A percentile compares a stretch with the other conserved stretches of the same genome.
phyloP scores from a whole-genome alignment of 306 rosid species.

The Quercus aquifolioides region DNA sequence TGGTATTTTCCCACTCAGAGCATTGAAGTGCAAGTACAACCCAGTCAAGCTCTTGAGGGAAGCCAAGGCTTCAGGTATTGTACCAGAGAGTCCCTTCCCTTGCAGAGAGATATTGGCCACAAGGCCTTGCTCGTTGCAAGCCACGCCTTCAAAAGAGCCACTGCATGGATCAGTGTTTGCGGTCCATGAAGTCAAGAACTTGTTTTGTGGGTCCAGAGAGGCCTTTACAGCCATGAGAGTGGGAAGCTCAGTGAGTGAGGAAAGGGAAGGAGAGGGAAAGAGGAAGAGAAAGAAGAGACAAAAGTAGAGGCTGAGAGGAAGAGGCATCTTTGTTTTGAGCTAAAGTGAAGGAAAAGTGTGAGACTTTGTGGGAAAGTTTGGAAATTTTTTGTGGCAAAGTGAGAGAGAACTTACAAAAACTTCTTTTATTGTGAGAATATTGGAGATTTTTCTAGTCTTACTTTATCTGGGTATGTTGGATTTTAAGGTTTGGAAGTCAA shows the following conservation, averaged over 20 bases:
- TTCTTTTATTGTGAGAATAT: background rate
- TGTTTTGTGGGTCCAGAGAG: slow-evolving; percentile 48
- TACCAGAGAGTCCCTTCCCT: slow-evolving; percentile 49
- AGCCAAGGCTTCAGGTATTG: slow-evolving; percentile 39
- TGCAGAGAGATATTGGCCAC: slow-evolving; percentile 49
- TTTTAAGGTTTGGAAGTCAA: background rate
- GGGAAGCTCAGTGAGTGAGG: slow-evolving; percentile 33
- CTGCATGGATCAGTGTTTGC: slow-evolving; percentile 34
- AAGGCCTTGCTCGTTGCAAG: slow-evolving; percentile 42
- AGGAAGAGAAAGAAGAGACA: slow-evolving; percentile 21
- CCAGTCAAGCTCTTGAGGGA: slow-evolving; percentile 48
- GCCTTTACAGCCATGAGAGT: slow-evolving; percentile 39
- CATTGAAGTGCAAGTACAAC: slow-evolving; percentile 49
- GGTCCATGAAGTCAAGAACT: slow-evolving; percentile 40
- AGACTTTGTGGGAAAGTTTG: background rate
- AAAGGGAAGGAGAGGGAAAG: slow-evolving; percentile 16
- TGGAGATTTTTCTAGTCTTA: background rate
- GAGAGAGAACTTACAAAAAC: background rate
- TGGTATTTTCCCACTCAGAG: slow-evolving; percentile 42
- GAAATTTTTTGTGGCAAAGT: background rate
- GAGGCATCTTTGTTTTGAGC: slow-evolving; percentile 36
- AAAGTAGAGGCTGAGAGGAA: slow-evolving; percentile 4
- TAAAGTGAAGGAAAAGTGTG: background rate
- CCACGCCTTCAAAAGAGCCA: slow-evolving; percentile 50
- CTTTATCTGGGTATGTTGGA: background rate